Evolutionary conservation across 2,329 filamentous ascomycete genomes (phyloP), one percentile per base, ranked within the genome.

Genomic region (Fonsecaea nubica): DNA sequence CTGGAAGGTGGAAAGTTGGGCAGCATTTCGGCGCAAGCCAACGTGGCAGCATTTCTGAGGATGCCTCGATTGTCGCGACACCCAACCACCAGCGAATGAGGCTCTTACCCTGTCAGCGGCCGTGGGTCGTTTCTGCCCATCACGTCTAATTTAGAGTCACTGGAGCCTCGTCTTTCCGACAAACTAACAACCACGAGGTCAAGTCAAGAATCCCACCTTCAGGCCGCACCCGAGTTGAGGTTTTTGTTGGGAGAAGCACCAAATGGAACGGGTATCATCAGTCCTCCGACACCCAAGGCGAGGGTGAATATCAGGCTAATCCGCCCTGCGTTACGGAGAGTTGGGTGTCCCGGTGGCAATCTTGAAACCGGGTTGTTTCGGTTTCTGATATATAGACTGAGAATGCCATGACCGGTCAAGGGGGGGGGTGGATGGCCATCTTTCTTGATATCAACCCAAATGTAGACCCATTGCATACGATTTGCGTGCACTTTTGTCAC

Each of bases 11-110:
- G 52, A 25, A 50, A 62, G 68, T 70, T 70, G 68, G 68, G 68
- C 68, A 70, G 63, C 68, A 66, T 40, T 65, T 66, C 57, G 57
- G 60, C 63, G 53, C 60, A 13, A 42, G 55, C 56, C 66, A 58
- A 70, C 68, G 68, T 70, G 68, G 68, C 68, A 70, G 60, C 42
- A 13, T 66, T 68, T 70, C 65, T 68, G 62, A 64, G 68, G 68
- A 57, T 70, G 68, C 68, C 68, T 66, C 61, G 57, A 62, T 58
- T 66, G 50, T 63, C 58, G 56, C 63, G 48, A 52, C 50, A 70
- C 65, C 65, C 65, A 56, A 68, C 65, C 55, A 12, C 21, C 33
- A 42, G 57, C 68, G 63, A 70, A 70, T 70, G 40, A 62, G 50
- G 56, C 21, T 32, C 36, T 25, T n/a, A 48, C 40, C 48, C 38